A percentile compares a stretch with the other conserved stretches of the same genome.
Conservation (phyloP, 305 asterid species). For the Salvia sclarea region DNA sequence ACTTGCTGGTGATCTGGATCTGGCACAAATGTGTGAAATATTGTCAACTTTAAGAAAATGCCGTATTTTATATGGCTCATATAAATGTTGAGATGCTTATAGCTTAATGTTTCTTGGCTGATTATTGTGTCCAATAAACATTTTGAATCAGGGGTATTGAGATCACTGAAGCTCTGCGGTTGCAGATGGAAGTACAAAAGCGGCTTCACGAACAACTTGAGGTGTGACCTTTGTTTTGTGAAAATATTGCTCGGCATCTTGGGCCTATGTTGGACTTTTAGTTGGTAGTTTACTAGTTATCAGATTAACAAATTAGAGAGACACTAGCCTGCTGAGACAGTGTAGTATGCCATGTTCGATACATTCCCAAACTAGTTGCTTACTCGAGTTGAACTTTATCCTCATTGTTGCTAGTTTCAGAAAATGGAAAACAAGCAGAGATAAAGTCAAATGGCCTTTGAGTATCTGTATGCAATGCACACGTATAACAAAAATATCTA, state of each 20-base stretch:
- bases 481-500: not conserved
- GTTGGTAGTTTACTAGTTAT: conserved; percentile 13
- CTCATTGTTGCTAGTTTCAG: conserved; percentile 8
- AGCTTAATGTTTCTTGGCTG: conserved; percentile 5
- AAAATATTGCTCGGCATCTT: conserved; percentile 2
- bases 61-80: not conserved
- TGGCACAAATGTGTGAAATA: not conserved
- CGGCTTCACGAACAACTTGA: conserved; percentile 96
- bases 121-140: conserved; percentile 22
- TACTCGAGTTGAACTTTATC: conserved; percentile 1
- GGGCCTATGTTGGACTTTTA: conserved; percentile 8
- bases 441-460: not conserved
- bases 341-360: not conserved
- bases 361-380: conserved; percentile 16
- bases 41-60: not conserved
- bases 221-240: conserved; percentile 44
- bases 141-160: conserved; percentile 63
- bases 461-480: not conserved
- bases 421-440: not conserved
- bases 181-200: conserved; percentile 98
- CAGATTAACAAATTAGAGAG: not conserved
- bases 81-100: not conserved
- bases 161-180: conserved; percentile 83
- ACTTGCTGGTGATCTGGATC: not conserved
- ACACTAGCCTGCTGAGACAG: not conserved